Percentiles rank a stretch among this genome's conserved stretches.
These are phyloP conservation scores for Citrus medica DNA, from an alignment of 345 rosid genomes.

Conservation along the genomic window DNA sequence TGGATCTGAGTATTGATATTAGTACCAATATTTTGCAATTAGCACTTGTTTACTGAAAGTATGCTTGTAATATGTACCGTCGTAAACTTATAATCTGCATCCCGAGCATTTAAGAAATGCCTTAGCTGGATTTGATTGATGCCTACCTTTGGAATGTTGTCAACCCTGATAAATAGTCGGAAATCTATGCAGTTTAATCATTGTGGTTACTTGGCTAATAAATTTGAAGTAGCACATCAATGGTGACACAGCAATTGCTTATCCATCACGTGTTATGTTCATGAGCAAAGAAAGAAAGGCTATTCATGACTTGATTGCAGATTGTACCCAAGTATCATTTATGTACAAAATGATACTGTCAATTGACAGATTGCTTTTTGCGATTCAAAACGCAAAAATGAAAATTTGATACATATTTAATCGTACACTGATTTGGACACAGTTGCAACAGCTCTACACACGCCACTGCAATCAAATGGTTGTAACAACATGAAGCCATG, in stretches of 20 bases:
- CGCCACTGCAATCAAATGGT: constrained; percentile 26
- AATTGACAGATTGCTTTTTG: constrained; percentile 1
- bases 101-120: neutral
- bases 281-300: neutral
- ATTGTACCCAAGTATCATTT: constrained; percentile 5
- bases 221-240: neutral
- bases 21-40: neutral
- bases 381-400: neutral
- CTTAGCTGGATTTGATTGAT: neutral
- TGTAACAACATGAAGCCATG: constrained; percentile 17
- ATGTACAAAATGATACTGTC: constrained; percentile 23
- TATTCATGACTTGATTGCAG: neutral
- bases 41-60: too few relatives aligned
- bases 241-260: neutral
- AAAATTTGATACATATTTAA: neutral
- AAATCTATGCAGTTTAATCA: neutral
- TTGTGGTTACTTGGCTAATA: neutral
- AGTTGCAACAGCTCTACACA: constrained; percentile 31
- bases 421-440: constrained; percentile 13
- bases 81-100: too few relatives aligned
- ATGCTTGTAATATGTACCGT: too few relatives aligned
- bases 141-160: neutral
- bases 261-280: neutral
- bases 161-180: neutral
- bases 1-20: neutral